Base-by-base conservation (phyloP, 2,329 filamentous ascomycete genomes). In the Ascochyta clinopodiicola region DNA sequence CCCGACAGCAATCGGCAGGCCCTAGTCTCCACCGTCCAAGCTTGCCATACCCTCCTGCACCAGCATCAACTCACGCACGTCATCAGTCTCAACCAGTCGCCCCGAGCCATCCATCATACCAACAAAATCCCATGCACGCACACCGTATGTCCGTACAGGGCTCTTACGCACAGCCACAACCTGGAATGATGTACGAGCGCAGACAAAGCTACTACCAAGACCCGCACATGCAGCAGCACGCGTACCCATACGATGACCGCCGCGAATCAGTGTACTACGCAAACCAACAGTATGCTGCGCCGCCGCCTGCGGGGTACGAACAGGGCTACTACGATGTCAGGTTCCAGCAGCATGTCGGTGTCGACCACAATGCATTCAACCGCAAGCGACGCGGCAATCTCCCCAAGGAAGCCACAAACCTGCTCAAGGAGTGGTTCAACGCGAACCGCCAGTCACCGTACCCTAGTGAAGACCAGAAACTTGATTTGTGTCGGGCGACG, bases 401-500 rank as follows among this genome's bases (percentile, higher is more conserved):
- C 3, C 92, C 92, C n/a, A 96, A 96, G 71, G 89, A 92, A 50
- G 91, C 91, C 0, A 96, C 92, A 0, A 90, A 93, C 70, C 88
- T 90, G 62, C 80, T 96, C 36, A 86, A 90, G 49, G 80, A 85
- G 0, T 96, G 92, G 92, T 93, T 96, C 62, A n/a, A 46, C 3
- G 57, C 60, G 25, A 69, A 75, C 50, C 51, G 67, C 17, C 57
- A 64, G 9, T 91, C 95, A 69, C 91, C 92, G 0, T 96, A 96
- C 71, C 92, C 92, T 1, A 92, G 87, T 4, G 91, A 96, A 74
- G 91, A 96, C 60, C 89, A 96, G 77, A 96, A 96, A 76, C 86
- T 93, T 70, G 85, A 90, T 56, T 81, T 96, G 43, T 91, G 92
- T 82, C 83, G 84, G 42, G 81, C 86, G 68, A 96, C 92, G 0